Base-by-base conservation (phyloP, 768 basidiomycete species). In the Phylloporus scabripes region DNA sequence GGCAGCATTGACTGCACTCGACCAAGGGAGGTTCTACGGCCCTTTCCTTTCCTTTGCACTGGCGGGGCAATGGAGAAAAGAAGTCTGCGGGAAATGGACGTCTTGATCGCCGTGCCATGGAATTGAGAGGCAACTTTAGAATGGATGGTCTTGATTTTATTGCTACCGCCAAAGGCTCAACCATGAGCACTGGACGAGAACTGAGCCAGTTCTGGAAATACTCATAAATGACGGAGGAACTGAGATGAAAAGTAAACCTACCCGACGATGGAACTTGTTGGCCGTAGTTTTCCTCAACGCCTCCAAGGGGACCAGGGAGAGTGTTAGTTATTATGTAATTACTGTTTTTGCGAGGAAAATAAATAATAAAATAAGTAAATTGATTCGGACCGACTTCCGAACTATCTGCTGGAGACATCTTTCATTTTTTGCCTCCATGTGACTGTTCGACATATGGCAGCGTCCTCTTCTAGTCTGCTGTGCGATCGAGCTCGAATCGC, bases 131-230 rank as follows among this genome's bases (percentile, higher is more conserved):
- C 46, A 63, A 52, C 51, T 56, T 65, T 37, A 65, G 59, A 45
- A 64, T 42, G 52, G 57, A 53, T 34, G 63, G 53, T 48, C 65
- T 72, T 74, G 66, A 77, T 64, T 55, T 33, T 33, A 82, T 68
- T 65, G 75, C 74, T 38, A 76, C 72, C 50, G 77, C 74, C 56
- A 84, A 68, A 60, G 80, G 79, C 72, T 85, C 81, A 59, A 83
- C 73, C 82, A 83, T 84, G 72, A 67, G 69, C 68, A 65, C 55
- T 60, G 57, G 46, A 23, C 36, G 21, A 34, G 48, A 42, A 42
- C 61, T 24, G 39, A n/a, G 26, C 26, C 41, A 28, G 41, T 42
- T 18, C 42, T 36, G 23, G 7, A 9, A 15, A 33, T n/a, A 21
- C 11, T 15, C 12, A 14, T 14, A 17, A 37, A 21, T 15, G 12